Evolutionary conservation across 2,329 filamentous ascomycete genomes (phyloP).

Genomic region (Madurella fahalii): DNA sequence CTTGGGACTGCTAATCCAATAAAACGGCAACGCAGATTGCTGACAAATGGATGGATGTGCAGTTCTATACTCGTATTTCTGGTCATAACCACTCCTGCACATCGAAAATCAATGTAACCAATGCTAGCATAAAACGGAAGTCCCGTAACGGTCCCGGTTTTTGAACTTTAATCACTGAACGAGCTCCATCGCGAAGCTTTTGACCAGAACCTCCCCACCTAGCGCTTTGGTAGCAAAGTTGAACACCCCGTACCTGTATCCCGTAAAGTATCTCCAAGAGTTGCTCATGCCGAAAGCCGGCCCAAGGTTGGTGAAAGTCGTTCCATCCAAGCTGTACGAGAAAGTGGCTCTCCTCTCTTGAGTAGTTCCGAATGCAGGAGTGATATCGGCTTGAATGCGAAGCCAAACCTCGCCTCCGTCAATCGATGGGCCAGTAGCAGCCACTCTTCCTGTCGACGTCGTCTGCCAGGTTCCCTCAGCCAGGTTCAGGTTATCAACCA

Average conservation of each 20-base stretch:
- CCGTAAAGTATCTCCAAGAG: constrained; percentile 44
- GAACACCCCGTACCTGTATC: constrained; percentile 46
- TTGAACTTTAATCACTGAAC: too few species aligned
- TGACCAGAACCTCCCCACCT: constrained; percentile 32
- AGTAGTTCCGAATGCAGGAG: constrained; percentile 25
- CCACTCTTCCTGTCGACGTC: constrained; percentile 27
- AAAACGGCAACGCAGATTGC: too few species aligned
- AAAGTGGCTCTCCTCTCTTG: constrained; percentile 31
- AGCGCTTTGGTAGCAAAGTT: constrained; percentile 43
- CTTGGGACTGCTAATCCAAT: too few species aligned
- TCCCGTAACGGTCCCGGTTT: too few species aligned
- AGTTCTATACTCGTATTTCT: too few species aligned
- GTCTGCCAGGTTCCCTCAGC: constrained; percentile 31
- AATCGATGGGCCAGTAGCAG: constrained; percentile 16
- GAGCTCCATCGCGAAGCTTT: constrained; percentile 9
- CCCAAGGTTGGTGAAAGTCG: constrained; percentile 33
- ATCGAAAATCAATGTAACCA: too few species aligned
- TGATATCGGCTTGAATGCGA: constrained; percentile 33
- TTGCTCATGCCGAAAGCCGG: constrained; percentile 34
- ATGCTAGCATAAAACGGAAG: too few species aligned
- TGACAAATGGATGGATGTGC: too few species aligned
- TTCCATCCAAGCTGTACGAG: constrained; percentile 42
- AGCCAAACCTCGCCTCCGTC: constrained; percentile 31
- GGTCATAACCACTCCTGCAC: too few species aligned
- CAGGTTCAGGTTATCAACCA: constrained; percentile 30